Evolutionary conservation across 495 filamentous ascomycete species (phyloP).

Genomic region (Penicillium coffeae): DNA sequence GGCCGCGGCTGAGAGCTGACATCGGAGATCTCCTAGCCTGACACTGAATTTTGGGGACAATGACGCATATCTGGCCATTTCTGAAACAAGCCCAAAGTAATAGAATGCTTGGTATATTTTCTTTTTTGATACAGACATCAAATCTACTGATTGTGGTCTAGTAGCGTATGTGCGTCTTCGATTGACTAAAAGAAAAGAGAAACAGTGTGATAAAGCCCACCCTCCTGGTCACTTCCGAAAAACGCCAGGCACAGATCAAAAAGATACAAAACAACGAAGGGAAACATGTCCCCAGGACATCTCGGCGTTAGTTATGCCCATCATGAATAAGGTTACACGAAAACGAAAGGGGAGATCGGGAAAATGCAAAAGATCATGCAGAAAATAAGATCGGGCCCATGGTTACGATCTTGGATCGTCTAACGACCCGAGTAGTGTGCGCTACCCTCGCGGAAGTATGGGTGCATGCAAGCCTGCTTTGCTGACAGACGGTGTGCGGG

Average conservation of each 20-base stretch:
- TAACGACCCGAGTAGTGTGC: slow-evolving; percentile 47
- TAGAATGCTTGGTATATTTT: too few species aligned
- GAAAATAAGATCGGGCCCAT: slow-evolving; percentile 16
- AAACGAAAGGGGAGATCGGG: background rate
- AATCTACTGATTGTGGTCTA: background rate
- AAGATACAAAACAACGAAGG: slow-evolving; percentile 4
- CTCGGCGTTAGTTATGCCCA: slow-evolving; percentile 6
- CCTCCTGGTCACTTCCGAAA: slow-evolving; percentile 31
- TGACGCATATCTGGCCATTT: background rate
- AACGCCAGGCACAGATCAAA: slow-evolving; percentile 39
- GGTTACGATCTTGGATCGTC: background rate
- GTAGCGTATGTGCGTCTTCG: slow-evolving; percentile 35
- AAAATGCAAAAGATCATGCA: background rate
- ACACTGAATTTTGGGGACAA: background rate
- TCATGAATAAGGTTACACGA: slow-evolving; percentile 21
- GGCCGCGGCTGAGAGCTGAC: background rate
- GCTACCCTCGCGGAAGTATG: slow-evolving; percentile 79
- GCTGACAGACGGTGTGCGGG: slow-evolving; percentile 90
- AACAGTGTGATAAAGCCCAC: slow-evolving; percentile 22
- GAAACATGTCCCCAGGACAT: slow-evolving; percentile 8
- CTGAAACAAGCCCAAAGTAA: background rate
- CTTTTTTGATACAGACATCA: background rate
- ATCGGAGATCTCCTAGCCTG: background rate
- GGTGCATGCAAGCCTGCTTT: slow-evolving; percentile 89
- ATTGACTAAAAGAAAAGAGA: slow-evolving; percentile 29